Evolutionary conservation across 345 rosid species (phyloP).

Genomic region (Eucalyptus cloeziana): DNA sequence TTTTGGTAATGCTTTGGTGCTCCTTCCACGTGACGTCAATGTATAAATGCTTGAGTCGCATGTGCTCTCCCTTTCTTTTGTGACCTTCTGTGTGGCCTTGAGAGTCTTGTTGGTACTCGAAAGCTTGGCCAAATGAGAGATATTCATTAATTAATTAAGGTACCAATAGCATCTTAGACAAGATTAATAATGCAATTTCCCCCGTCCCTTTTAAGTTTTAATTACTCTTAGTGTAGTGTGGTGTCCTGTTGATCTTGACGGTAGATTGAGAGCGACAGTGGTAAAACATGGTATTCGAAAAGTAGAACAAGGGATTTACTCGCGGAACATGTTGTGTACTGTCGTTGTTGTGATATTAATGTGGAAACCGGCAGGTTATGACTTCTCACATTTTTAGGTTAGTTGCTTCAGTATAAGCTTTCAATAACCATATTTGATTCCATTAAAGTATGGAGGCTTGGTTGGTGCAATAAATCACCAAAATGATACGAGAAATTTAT

Average conservation of each 20-base stretch:
- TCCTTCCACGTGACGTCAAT: background rate
- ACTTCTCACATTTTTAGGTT: background rate
- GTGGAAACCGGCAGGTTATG: background rate
- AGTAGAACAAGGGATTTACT: background rate
- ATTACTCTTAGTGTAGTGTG: background rate
- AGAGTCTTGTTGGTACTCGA: background rate
- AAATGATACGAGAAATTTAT: background rate
- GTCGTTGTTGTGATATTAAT: background rate
- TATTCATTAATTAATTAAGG: background rate
- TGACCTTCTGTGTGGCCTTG: background rate
- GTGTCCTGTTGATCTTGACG: background rate
- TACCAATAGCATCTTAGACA: background rate
- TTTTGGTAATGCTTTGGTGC: background rate
- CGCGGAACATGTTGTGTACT: background rate
- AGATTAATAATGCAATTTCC: background rate
- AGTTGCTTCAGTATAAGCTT: background rate
- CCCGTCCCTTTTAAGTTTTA: background rate
- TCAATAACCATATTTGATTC: background rate
- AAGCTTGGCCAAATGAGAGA: background rate
- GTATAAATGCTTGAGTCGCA: background rate
- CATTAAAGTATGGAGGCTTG: background rate
- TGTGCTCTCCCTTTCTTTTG: background rate
- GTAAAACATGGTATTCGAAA: background rate
- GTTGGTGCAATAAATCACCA: background rate
- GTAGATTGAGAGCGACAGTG: background rate